Base-by-base conservation (phyloP, 164 flowering plant genomes). In the Annona squamosa region DNA sequence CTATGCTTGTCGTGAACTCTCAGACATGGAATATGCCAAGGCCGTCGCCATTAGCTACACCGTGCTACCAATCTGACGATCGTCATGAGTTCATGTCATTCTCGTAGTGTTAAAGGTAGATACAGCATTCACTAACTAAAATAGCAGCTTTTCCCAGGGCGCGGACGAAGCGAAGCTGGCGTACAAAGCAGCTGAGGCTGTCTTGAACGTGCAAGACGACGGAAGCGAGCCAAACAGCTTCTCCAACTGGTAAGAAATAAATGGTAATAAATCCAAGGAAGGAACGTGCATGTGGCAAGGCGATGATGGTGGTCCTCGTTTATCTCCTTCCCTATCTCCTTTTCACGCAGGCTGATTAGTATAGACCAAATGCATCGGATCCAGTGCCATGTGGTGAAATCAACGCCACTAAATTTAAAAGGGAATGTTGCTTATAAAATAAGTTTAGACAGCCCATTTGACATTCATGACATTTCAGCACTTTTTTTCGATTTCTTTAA, bases 361-460 rank as follows among this genome's bases (percentile, higher is more conserved):
- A 26, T 26, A 26, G 0, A 26, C 37, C 37, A 26, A 26, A 41
- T 13, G 63, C 72, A 41, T 71, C 59, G 72, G 72, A 71, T 71
- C 72, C 59, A 62, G 65, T 71, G 64, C 65, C 65, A 57, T 71
- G 72, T 71, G 56, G 59, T 57, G 72, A 71, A 70, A 57, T 52
- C 65, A 57, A 71, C 37, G 65, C 72, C 41, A 16, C n/a, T 52
- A 26, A 52, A 19, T 48, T n/a, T 69, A 46, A 56, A 12, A 57
- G 12, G 72, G 72, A 71, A 71, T 71, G 72, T 71, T 71, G 48
- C 70, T 67, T 67, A 59, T 37, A 52, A 41, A 56, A 13, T 42
- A 45, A 41, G 48, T 56, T 18, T 71, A 61, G 59, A 52, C 59
- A 52, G 13, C 59, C 9, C 4, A n/a, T 71, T 71, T 59, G 44